Evolutionary conservation across 352 stramenopile species (phyloP), one percentile per base, ranked within the genome.

Genomic region (Phytophthora agathidicida): DNA sequence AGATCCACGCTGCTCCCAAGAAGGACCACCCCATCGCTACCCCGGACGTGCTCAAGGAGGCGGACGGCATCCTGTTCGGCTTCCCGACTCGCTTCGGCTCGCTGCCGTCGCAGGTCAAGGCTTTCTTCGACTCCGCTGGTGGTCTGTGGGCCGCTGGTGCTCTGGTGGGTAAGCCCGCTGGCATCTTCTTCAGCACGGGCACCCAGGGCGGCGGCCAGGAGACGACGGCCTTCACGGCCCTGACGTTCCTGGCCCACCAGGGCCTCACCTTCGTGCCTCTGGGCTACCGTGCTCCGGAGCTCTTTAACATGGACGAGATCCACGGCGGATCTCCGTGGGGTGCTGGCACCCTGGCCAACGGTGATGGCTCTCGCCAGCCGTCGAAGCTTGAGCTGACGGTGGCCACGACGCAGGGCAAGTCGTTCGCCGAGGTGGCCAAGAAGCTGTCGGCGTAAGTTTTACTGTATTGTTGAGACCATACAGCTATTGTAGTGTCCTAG

Each of bases 301-400:
- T 68, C 30, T 59, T 59, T 45, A 69, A 69, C 60, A 56, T 69
- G 60, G 60, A 69, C 2, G 60, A 69, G 53, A 44, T 65, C 16
- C 60, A 69, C 39, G 60, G 60, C 10, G 60, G 60, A 32, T 69
- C 60, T 2, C 45, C 60, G 17, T 69, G 60, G 60, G 60, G 60
- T 28, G 60, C 60, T 3, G 60, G 60, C 14, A 56, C 60, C 2
- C 31, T 69, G 19, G 60, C 60, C 8, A 44, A 44, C 17, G 60
- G 60, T 7, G 60, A 69, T 28, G 60, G 60, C 3, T 69, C 60
- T 60, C 60, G 89, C 57, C 73, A 86, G 73, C 79, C 85, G 8
- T 84, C 80, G 14, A 80, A 95, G 50, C 53, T 93, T n/a, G 90
- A 97, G 67, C 63, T 86, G 55, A 71, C 75, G 20, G 58, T 95